Evolutionary conservation across 352 stramenopile species (phyloP).

Genomic region (Pythium myriotylum): DNA sequence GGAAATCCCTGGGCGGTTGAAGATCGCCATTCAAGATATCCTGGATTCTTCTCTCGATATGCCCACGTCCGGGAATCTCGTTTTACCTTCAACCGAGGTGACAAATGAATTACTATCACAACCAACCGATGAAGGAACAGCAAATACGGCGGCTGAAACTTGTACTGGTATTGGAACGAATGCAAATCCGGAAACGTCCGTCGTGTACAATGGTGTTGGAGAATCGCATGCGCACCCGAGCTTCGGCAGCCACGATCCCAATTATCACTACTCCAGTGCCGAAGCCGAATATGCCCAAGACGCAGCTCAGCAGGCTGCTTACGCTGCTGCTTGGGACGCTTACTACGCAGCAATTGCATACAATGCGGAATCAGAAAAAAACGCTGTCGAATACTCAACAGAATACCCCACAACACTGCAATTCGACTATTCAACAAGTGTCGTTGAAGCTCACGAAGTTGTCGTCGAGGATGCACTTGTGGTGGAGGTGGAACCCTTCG

Average conservation of each 20-base stretch:
- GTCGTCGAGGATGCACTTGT: conserved; percentile 35
- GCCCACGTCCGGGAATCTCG: conserved; percentile 7
- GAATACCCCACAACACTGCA: too few relatives aligned
- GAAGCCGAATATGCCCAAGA: neutral
- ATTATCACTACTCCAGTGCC: neutral
- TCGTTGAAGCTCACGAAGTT: conserved; percentile 50
- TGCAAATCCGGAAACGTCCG: too few relatives aligned
- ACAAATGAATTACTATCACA: too few relatives aligned
- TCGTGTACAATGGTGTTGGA: too few relatives aligned
- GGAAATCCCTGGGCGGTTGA: conserved; percentile 54
- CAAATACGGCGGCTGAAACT: too few relatives aligned
- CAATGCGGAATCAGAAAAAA: conserved; percentile 6
- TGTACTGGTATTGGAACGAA: too few relatives aligned
- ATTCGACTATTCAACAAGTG: conserved; percentile 5
- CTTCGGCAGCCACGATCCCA: too few relatives aligned
- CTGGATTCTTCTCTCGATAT: conserved; percentile 36
- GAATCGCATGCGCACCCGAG: too few relatives aligned
- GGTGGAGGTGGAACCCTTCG: conserved; percentile 3
- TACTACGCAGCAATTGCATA: conserved; percentile 28
- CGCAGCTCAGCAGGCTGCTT: neutral
- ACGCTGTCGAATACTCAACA: neutral
- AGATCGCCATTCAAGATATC: conserved; percentile 68
- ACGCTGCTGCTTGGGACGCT: conserved; percentile 25
- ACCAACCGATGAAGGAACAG: too few relatives aligned
- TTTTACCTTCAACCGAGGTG: too few relatives aligned